phyloP scores from a whole-genome alignment of 352 stramenopile genomes.

The Discostella stelligera region DNA sequence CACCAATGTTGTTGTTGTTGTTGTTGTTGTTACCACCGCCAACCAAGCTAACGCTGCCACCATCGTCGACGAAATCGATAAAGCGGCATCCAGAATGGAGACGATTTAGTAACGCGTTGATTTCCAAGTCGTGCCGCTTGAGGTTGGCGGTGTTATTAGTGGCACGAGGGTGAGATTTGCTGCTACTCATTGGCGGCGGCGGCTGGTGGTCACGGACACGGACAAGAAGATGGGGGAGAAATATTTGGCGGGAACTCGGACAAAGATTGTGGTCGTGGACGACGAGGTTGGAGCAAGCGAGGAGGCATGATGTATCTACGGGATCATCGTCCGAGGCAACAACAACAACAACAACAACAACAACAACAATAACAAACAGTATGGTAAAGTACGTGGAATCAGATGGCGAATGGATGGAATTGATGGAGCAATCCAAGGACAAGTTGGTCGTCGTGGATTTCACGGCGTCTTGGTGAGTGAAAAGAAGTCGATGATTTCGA shows the following conservation, averaged over 20 bases:
- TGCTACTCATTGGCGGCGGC: background rate
- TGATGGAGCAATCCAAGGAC: slow-evolving; percentile 71
- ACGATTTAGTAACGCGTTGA: slow-evolving; percentile 38
- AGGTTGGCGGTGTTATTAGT: background rate
- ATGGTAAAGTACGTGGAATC: slow-evolving; percentile 66
- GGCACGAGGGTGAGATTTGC: background rate
- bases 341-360: slow-evolving; percentile 7
- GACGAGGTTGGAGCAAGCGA: no score
- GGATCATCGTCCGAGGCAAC: background rate
- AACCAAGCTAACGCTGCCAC: background rate
- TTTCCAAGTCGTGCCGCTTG: slow-evolving; percentile 26
- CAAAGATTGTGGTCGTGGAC: no score
- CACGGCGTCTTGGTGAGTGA: slow-evolving; percentile 78
- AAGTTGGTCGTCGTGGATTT: slow-evolving; percentile 83
- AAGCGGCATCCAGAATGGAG: slow-evolving; percentile 45
- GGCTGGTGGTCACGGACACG: no score
- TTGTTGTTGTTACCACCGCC: background rate
- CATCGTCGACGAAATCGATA: slow-evolving; percentile 11
- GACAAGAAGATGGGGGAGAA: no score
- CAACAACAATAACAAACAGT: background rate
- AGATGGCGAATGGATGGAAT: slow-evolving; percentile 54
- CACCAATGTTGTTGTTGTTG: background rate
- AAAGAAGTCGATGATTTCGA: no score
- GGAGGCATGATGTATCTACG: no score
- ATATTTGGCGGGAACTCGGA: background rate